Evolutionary conservation across 2,329 filamentous ascomycete genomes (phyloP).

Genomic region (Dothidotthia symphoricarpi): DNA sequence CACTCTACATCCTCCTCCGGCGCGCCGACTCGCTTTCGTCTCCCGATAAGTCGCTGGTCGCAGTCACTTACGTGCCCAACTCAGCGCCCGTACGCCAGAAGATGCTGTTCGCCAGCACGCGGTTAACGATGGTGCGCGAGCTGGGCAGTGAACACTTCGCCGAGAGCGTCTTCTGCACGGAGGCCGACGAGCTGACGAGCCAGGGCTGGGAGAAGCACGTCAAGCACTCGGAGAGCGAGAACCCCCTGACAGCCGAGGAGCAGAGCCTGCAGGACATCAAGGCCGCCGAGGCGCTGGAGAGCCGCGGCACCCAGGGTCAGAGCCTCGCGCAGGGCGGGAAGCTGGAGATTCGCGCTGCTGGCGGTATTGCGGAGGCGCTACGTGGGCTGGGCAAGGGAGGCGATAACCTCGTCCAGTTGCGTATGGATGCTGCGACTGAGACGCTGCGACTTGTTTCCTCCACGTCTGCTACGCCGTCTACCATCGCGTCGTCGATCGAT

Average conservation of each 20-base stretch:
- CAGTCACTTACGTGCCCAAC: conserved; percentile 77
- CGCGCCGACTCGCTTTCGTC: conserved; percentile 55
- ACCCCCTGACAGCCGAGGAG: conserved; percentile 79
- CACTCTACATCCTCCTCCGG: conserved; percentile 74
- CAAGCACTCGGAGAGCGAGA: conserved; percentile 59
- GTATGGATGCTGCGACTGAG: conserved; percentile 70
- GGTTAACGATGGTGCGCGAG: conserved; percentile 72
- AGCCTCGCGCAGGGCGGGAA: conserved; percentile 33
- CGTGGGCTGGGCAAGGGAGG: conserved; percentile 56
- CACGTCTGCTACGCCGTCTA: conserved; percentile 53
- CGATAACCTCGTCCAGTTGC: conserved; percentile 62
- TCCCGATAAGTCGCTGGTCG: conserved; percentile 51
- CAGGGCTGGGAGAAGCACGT: conserved; percentile 72
- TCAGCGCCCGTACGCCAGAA: conserved; percentile 77
- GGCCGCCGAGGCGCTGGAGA: conserved; percentile 71
- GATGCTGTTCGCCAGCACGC: conserved; percentile 79
- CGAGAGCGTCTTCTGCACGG: conserved; percentile 72
- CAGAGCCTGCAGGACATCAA: conserved; percentile 68
- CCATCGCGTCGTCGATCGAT: conserved; percentile 62
- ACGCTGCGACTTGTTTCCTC: conserved; percentile 64
- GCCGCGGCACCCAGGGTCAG: conserved; percentile 62
- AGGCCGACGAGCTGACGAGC: conserved; percentile 65
- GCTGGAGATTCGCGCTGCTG: conserved; percentile 55
- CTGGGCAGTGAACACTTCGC: conserved; percentile 76
- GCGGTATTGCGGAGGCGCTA: conserved; percentile 65